A percentile compares a stretch with the other conserved stretches of the same genome.
Evolutionary conservation across 2,329 filamentous ascomycete genomes (phyloP).

Genomic region (Cryphonectria naterciae): DNA sequence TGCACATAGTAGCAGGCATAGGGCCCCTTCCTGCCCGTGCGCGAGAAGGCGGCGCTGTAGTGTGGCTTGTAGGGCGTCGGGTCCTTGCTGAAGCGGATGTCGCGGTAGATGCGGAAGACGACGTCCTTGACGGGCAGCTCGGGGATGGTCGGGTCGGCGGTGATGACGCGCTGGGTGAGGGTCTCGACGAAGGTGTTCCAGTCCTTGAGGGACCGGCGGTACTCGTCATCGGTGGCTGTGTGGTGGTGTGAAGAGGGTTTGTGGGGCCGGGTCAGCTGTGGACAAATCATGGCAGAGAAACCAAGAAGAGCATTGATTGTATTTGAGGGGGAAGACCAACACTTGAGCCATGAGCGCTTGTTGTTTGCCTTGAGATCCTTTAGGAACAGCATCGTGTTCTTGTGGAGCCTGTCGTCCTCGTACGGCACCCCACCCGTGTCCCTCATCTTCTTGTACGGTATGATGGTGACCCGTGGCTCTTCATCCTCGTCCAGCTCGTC

Average conservation of each 20-base stretch:
- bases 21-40: constrained; percentile 83
- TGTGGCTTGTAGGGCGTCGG: constrained; percentile 89
- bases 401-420: constrained; percentile 56
- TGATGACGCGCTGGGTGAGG: constrained; percentile 70
- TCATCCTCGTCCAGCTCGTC: constrained; percentile 42
- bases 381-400: constrained; percentile 62
- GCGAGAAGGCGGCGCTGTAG: constrained; percentile 85
- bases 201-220: constrained; percentile 76
- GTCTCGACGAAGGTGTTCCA: constrained; percentile 79
- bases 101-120: constrained; percentile 85
- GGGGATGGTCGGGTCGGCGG: constrained; percentile 79
- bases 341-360: constrained; percentile 61
- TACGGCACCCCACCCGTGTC: constrained; percentile 51
- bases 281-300: not conserved
- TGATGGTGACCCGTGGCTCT: constrained; percentile 44
- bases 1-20: constrained; percentile 91
- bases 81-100: constrained; percentile 82
- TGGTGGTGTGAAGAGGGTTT: too few relatives aligned
- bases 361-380: constrained; percentile 64
- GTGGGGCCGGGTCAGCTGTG: constrained; percentile 5
- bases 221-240: constrained; percentile 78
- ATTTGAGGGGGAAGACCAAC: constrained; percentile 40
- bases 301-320: too few relatives aligned
- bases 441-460: constrained; percentile 46
- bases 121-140: constrained; percentile 86